phyloP scores from a whole-genome alignment of 192 early-diverging fungal species.

The Umbelopsis ramanniana region DNA sequence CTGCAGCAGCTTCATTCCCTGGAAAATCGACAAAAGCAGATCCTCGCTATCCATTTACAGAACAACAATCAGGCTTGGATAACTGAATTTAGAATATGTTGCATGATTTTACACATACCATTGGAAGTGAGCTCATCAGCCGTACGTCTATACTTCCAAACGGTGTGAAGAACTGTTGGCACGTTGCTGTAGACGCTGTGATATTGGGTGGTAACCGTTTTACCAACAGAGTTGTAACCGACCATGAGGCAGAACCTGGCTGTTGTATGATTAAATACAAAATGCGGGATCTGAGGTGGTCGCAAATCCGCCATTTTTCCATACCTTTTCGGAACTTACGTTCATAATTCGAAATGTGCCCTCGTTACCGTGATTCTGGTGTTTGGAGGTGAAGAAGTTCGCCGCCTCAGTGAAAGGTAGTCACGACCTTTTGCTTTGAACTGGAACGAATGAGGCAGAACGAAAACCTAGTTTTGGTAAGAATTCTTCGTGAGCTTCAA shows the following conservation, averaged over 20 bases:
- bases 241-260: neutral
- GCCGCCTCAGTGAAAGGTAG: too few species aligned
- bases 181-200: neutral
- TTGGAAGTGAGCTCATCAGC: conserved; percentile 20
- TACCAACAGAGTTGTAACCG: neutral
- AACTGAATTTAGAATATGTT: too few species aligned
- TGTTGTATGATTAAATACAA: neutral
- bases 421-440: neutral
- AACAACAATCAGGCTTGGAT: neutral
- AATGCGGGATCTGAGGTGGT: neutral
- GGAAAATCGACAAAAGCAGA: conserved; percentile 47
- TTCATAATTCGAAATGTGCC: too few species aligned
- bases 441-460: conserved; percentile 31
- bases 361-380: too few species aligned
- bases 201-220: neutral
- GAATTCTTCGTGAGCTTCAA: neutral
- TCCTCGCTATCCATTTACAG: conserved; percentile 31
- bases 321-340: too few species aligned
- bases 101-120: conserved; percentile 15
- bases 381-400: too few species aligned
- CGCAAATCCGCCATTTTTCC: neutral
- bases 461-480: conserved; percentile 40
- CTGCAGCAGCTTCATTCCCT: conserved; percentile 33
- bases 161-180: conserved; percentile 3
- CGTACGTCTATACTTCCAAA: conserved; percentile 22